Evolutionary conservation across 2,329 filamentous ascomycete species (phyloP), one percentile per base, ranked within the genome.

Genomic region (Penicillium sp.): DNA sequence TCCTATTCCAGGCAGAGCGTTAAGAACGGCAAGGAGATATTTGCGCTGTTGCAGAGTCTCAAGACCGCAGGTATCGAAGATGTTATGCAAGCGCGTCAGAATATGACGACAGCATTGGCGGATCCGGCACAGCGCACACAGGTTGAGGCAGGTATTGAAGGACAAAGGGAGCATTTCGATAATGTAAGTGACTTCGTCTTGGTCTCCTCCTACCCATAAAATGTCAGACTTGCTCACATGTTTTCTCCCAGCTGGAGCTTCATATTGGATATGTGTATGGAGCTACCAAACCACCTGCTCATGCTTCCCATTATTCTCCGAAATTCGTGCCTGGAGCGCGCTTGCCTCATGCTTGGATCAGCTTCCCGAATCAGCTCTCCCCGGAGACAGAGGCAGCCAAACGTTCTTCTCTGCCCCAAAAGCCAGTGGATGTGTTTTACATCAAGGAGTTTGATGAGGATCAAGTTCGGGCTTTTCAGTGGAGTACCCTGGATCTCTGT

Each of bases 231-330:
- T 29, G 2, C 35, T 56, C 10, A 46, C 24, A 6, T 24, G 32
- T 0, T 37, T 29, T 4, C 5, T 29, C 14, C 22, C 26, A 55
- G 53, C 69, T 77, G 7, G 74, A 72, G 35, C 66, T 79, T 7
- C 77, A 79, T 47, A 76, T 79, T 50, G 76, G 77, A 2, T 79
- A 78, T 50, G 68, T 78, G 0, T 78, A 79, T 56, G 75, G 75
- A 3, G 62, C 65, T 14, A 63, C 54, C 2, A 47, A 63, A 6
- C 64, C 71, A 4, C 76, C 75, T 0, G 39, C 63, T 0, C 68
- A 74, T 57, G 76, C 75, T 1, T 79, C 76, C 0, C 40, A 66
- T 1, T 79, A 72, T 53, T 62, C 59, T 2, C 69, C 74, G 2
- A 70, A 70, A n/a, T 78, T 74, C 55, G 56, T 67, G 0, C 50